Evolutionary conservation across 2,329 filamentous ascomycete species (phyloP).

Genomic region (Arthrobotrys megalospora): DNA sequence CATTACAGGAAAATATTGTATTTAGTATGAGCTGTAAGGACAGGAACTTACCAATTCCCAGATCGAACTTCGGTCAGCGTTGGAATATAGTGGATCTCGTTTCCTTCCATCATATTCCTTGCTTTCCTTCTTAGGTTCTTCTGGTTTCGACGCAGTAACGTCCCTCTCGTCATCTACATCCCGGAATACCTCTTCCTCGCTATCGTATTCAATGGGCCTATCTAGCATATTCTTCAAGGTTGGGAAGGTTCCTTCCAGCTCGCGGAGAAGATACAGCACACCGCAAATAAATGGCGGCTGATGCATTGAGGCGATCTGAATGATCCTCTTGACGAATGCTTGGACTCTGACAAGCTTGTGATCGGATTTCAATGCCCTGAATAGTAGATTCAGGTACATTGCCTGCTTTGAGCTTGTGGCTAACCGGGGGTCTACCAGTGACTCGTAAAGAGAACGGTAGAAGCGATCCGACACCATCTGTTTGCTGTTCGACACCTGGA

Average conservation of each 20-base stretch:
- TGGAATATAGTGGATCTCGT: conserved; percentile 85
- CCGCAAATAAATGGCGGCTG: conserved; percentile 94
- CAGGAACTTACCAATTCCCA: conserved; percentile 83
- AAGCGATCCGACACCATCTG: conserved; percentile 89
- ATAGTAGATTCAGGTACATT: conserved; percentile 92
- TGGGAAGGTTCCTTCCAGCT: conserved; percentile 84
- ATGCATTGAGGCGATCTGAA: conserved; percentile 85
- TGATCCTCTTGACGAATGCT: conserved; percentile 92
- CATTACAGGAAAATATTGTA: conserved; percentile 6
- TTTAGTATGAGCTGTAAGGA: background rate
- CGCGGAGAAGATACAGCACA: conserved; percentile 88
- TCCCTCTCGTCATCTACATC: conserved; percentile 75
- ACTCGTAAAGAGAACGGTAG: conserved; percentile 96
- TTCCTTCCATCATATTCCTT: conserved; percentile 85
- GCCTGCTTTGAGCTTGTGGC: conserved; percentile 93
- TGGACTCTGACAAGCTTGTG: conserved; percentile 92
- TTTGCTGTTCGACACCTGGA: conserved; percentile 87
- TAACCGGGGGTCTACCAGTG: conserved; percentile 88
- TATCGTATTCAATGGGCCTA: conserved; percentile 83
- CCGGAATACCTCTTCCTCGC: conserved; percentile 79
- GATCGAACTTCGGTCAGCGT: conserved; percentile 91
- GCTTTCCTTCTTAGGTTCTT: conserved; percentile 61
- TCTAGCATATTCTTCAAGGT: conserved; percentile 83
- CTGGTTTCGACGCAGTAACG: conserved; percentile 64
- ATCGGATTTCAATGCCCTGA: conserved; percentile 88